Evolutionary conservation across 331 rosid genomes (phyloP).

Genomic region (Rosa hybrid): DNA sequence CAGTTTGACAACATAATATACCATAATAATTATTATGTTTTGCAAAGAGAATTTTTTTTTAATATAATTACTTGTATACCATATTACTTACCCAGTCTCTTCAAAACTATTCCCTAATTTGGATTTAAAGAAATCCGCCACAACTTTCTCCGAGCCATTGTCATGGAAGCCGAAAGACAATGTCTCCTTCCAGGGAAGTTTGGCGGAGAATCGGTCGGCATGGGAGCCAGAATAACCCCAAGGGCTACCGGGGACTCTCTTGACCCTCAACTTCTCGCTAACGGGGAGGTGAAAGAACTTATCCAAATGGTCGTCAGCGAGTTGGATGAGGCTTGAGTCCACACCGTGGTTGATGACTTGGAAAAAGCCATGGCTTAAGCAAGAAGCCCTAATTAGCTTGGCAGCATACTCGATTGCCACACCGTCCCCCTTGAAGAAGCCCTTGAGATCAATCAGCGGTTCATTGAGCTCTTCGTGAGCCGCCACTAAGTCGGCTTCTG

Average conservation of each 20-base stretch:
- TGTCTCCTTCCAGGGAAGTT: conserved; percentile 90
- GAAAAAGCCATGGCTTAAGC: conserved; percentile 71
- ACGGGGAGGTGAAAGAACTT: conserved; percentile 55
- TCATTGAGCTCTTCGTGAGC: conserved; percentile 53
- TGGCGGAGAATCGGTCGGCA: conserved; percentile 69
- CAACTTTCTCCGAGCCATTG: conserved; percentile 27
- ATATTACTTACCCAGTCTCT: conserved; percentile 56
- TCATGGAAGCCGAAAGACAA: conserved; percentile 56
- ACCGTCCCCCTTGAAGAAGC: conserved; percentile 47
- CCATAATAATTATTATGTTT: neutral
- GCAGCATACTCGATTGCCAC: conserved; percentile 44
- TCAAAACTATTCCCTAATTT: conserved; percentile 54
- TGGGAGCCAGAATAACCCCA: conserved; percentile 83
- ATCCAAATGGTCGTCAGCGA: conserved; percentile 53
- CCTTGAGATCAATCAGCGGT: conserved; percentile 55
- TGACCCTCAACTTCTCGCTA: conserved; percentile 33
- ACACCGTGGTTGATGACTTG: conserved; percentile 78
- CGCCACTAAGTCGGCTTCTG: conserved; percentile 35
- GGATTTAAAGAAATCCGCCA: conserved; percentile 55
- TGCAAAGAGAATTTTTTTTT: neutral
- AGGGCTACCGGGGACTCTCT: conserved; percentile 38
- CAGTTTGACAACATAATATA: neutral
- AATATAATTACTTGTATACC: neutral
- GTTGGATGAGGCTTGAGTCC: conserved; percentile 40
- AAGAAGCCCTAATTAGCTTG: conserved; percentile 45